A percentile compares a stretch with the other conserved stretches of the same genome.
These are phyloP conservation scores for Fusarium vanettenii DNA, from an alignment of 2,329 filamentous ascomycete species.

Conservation along the genomic window DNA sequence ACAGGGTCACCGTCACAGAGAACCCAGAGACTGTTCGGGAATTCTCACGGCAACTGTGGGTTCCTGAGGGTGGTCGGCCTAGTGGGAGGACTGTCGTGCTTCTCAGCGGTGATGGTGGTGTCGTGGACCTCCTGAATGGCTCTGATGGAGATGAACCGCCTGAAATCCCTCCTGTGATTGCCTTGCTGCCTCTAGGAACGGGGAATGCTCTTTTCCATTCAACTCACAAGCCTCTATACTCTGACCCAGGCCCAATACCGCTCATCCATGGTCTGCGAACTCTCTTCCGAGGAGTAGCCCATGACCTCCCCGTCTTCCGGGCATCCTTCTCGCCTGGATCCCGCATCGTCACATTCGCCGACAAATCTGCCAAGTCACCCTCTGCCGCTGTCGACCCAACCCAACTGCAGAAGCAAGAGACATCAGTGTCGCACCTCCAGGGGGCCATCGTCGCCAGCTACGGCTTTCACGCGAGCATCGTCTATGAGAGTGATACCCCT, in stretches of 20 bases:
- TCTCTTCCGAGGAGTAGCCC: conserved; percentile 67
- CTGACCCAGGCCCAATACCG: conserved; percentile 50
- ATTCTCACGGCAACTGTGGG: conserved; percentile 62
- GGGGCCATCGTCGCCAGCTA: conserved; percentile 91
- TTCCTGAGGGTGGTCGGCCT: conserved; percentile 40
- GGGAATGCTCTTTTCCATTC: conserved; percentile 75
- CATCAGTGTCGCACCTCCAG: conserved; percentile 60
- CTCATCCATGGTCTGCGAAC: conserved; percentile 65
- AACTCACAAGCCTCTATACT: conserved; percentile 68
- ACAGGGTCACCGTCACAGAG: conserved; percentile 68
- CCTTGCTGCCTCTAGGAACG: conserved; percentile 71
- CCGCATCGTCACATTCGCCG: conserved; percentile 55
- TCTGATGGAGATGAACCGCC: conserved; percentile 43
- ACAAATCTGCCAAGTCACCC: conserved; percentile 18
- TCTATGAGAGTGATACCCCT: conserved; percentile 89
- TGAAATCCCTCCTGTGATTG: conserved; percentile 56
- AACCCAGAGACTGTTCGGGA: conserved; percentile 72
- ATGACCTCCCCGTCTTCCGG: conserved; percentile 70
- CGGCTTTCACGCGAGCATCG: conserved; percentile 88
- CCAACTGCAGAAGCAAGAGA: conserved; percentile 44
- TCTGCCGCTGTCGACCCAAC: conserved; percentile 2
- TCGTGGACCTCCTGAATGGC: conserved; percentile 84
- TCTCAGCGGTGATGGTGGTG: conserved; percentile 87
- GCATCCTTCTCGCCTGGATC: conserved; percentile 71
- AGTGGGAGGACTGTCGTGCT: conserved; percentile 72